Conservation (phyloP, 129 eudicot genomes). For the Solidago caesia region DNA sequence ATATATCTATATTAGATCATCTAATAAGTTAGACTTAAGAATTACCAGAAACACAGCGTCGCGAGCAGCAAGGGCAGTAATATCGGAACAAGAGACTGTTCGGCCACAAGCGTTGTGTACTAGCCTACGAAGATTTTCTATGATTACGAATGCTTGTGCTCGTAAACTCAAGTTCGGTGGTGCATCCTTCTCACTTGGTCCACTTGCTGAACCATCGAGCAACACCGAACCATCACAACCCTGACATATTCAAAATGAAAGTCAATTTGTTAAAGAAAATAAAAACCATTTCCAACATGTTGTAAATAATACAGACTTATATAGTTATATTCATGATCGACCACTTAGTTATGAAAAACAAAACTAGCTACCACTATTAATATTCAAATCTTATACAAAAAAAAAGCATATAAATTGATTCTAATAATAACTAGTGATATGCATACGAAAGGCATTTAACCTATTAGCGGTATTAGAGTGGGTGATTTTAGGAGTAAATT, state of each 20-base stretch:
- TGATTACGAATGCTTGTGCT: constrained; percentile 39
- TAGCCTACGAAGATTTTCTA: constrained; percentile 51
- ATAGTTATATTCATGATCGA: no score
- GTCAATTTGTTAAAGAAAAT: no score
- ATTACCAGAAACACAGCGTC: constrained; percentile 59
- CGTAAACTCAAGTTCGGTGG: constrained; percentile 59
- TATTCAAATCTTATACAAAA: no score
- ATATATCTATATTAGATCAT: not conserved
- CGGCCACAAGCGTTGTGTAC: constrained; percentile 49
- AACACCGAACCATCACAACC: constrained; percentile 80
- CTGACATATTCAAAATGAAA: constrained; percentile 11
- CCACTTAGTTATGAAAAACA: no score
- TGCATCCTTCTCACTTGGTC: constrained; percentile 56
- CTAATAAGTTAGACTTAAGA: not conserved
- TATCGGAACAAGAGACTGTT: constrained; percentile 61
- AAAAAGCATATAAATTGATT: no score
- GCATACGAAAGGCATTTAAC: no score
- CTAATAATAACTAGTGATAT: no score
- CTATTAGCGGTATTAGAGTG: no score
- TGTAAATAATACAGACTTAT: no score
- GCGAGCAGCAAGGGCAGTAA: constrained; percentile 62
- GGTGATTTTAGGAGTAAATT: no score
- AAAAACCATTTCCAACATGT: no score
- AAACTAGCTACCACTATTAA: no score
- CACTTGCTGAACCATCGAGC: constrained; percentile 65